Conservation (phyloP, 192 early-diverging fungal species). For the Chytriomyces sp. region DNA sequence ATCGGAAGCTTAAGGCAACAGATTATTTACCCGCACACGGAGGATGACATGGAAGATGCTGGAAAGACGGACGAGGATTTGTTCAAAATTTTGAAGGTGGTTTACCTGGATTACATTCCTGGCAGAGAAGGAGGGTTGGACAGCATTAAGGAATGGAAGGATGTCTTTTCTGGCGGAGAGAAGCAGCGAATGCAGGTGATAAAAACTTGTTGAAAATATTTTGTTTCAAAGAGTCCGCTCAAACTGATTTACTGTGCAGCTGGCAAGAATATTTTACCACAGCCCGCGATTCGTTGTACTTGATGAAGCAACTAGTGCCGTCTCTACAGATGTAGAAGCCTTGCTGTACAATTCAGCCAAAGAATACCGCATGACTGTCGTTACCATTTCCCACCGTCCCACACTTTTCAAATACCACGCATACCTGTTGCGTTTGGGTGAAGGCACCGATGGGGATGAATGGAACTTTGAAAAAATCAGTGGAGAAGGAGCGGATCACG, state of each 20-base stretch:
- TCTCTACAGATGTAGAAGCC: conserved; percentile 90
- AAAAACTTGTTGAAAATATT: conserved; percentile 45
- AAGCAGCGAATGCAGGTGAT: conserved; percentile 50
- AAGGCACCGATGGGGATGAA: conserved; percentile 42
- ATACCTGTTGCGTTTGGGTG: conserved; percentile 46
- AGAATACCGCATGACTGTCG: conserved; percentile 75
- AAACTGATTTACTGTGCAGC: conserved; percentile 63
- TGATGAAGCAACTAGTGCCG: conserved; percentile 95
- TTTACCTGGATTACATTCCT: conserved; percentile 79
- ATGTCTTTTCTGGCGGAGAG: conserved; percentile 94
- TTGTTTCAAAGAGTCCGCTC: neutral
- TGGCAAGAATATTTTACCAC: conserved; percentile 98
- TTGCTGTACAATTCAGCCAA: conserved; percentile 76
- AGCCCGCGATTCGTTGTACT: conserved; percentile 92
- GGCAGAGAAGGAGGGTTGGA: conserved; percentile 64
- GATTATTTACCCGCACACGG: conserved; percentile 93
- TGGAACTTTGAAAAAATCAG: conserved; percentile 54
- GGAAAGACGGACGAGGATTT: conserved; percentile 81
- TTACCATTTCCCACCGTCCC: conserved; percentile 92
- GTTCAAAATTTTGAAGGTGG: conserved; percentile 76
- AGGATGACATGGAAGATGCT: conserved; percentile 54
- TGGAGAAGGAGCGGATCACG: conserved; percentile 26
- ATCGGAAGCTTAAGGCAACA: conserved; percentile 93
- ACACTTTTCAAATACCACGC: conserved; percentile 95
- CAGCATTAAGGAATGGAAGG: conserved; percentile 66